Percentiles rank a stretch among this genome's conserved stretches.
Conservation (phyloP, 805 yeast species). For the Schwanniomyces yamadae region DNA sequence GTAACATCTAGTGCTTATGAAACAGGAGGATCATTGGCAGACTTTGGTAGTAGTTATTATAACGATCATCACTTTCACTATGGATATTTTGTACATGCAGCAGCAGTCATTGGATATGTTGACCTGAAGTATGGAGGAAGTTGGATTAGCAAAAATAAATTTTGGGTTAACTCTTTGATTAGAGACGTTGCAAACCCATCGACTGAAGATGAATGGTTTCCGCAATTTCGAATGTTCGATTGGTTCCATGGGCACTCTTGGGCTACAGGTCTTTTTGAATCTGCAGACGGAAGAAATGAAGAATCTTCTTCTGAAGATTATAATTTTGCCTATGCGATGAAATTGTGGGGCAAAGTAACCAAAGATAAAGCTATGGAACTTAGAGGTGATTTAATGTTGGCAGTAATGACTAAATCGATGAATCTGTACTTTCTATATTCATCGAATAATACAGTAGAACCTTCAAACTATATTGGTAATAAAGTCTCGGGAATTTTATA, state of each 20-base stretch:
- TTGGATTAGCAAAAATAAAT: constrained; percentile 49
- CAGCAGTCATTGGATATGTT: constrained; percentile 69
- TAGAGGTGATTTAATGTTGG: constrained; percentile 61
- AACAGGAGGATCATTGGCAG: constrained; percentile 45
- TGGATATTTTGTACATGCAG: constrained; percentile 81
- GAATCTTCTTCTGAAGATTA: constrained; percentile 76
- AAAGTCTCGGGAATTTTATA: constrained; percentile 71
- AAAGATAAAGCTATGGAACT: constrained; percentile 55
- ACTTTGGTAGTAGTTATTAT: constrained; percentile 73
- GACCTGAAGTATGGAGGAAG: constrained; percentile 55
- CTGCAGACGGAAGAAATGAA: constrained; percentile 75
- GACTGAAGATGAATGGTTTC: constrained; percentile 56
- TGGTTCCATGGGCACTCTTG: constrained; percentile 79
- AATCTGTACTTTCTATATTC: constrained; percentile 53
- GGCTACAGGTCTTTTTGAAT: constrained; percentile 69
- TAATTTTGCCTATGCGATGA: constrained; percentile 66
- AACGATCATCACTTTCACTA: constrained; percentile 90
- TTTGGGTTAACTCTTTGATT: constrained; percentile 59
- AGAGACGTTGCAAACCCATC: constrained; percentile 71
- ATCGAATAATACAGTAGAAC: constrained; percentile 54
- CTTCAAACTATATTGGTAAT: constrained; percentile 52
- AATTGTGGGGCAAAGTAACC: constrained; percentile 63
- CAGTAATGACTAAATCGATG: constrained; percentile 53
- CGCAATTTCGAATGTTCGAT: constrained; percentile 70
- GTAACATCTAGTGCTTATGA: constrained; percentile 52